These are phyloP conservation scores for Ophiostoma sp. DNA, from an alignment of 2,329 filamentous ascomycete genomes.

Conservation along the genomic window DNA sequence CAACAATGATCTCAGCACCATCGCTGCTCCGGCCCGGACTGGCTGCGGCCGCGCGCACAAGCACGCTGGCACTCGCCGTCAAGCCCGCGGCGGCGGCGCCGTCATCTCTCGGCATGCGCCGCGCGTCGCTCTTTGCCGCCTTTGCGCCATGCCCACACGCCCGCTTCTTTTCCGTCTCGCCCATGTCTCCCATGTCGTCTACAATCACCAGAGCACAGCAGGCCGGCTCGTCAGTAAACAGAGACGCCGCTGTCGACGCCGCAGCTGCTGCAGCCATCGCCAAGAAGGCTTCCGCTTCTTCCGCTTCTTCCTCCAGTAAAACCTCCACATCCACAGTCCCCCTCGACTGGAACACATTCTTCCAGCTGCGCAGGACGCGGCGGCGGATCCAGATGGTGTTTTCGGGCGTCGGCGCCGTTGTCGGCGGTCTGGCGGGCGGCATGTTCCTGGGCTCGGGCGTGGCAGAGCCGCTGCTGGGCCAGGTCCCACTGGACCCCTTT, in stretches of 20 bases:
- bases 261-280: constrained; percentile 25
- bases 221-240: constrained; percentile 18
- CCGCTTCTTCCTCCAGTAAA: constrained; percentile 16
- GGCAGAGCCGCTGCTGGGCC: constrained; percentile 63
- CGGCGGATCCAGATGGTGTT: constrained; percentile 77
- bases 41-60: constrained; percentile 19
- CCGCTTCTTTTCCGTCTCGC: not conserved
- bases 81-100: not conserved
- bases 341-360: constrained; percentile 91
- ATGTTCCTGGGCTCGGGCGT: constrained; percentile 64
- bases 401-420: constrained; percentile 60
- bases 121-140: not conserved
- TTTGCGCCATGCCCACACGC: not conserved
- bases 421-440: constrained; percentile 58
- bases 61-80: constrained; percentile 1
- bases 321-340: constrained; percentile 20
- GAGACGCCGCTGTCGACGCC: constrained; percentile 28
- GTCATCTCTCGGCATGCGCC: not conserved
- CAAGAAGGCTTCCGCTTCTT: constrained; percentile 20
- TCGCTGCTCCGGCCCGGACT: constrained; percentile 24
- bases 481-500: constrained; percentile 81
- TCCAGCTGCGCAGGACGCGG: constrained; percentile 79
- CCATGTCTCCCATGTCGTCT: not conserved
- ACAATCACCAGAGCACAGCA: not conserved
- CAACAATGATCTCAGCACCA: constrained; percentile 18